These are phyloP conservation scores for Brassica juncea DNA, from an alignment of 345 rosid species.

Conservation along the genomic window DNA sequence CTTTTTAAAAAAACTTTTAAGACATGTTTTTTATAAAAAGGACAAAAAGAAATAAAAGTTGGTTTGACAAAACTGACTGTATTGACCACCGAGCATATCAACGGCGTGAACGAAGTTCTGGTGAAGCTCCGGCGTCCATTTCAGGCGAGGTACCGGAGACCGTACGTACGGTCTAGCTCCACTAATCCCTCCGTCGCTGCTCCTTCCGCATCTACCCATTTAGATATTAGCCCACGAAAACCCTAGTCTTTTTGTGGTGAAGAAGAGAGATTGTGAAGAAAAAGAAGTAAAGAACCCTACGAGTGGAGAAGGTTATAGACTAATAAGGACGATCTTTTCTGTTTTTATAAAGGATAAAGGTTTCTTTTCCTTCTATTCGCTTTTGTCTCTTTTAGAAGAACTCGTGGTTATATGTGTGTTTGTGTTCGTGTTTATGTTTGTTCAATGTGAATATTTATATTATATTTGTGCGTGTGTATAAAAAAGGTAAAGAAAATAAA, in stretches of 20 bases:
- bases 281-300: neutral
- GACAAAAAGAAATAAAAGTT: neutral
- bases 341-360: slow-evolving; percentile 23
- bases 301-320: slow-evolving; percentile 23
- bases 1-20: slow-evolving; percentile 10
- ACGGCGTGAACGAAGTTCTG: slow-evolving; percentile 85
- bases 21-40: neutral
- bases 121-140: slow-evolving; percentile 99
- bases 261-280: slow-evolving; percentile 7
- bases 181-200: slow-evolving; percentile 48
- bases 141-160: slow-evolving; percentile 87
- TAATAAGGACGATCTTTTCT: slow-evolving; percentile 23
- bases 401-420: slow-evolving; percentile 19
- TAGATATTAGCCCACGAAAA: slow-evolving; percentile 8
- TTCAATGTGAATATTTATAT: neutral
- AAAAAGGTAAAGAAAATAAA: neutral
- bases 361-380: slow-evolving; percentile 17
- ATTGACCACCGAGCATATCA: slow-evolving; percentile 86
- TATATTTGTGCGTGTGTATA: neutral
- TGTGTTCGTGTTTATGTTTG: neutral
- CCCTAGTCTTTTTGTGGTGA: slow-evolving; percentile 3
- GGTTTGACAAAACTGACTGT: slow-evolving; percentile 53
- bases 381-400: slow-evolving; percentile 34
- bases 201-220: slow-evolving; percentile 77
- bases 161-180: slow-evolving; percentile 81